Base-by-base conservation (phyloP, 345 rosid species). In the Pseudoturritis turrita region DNA sequence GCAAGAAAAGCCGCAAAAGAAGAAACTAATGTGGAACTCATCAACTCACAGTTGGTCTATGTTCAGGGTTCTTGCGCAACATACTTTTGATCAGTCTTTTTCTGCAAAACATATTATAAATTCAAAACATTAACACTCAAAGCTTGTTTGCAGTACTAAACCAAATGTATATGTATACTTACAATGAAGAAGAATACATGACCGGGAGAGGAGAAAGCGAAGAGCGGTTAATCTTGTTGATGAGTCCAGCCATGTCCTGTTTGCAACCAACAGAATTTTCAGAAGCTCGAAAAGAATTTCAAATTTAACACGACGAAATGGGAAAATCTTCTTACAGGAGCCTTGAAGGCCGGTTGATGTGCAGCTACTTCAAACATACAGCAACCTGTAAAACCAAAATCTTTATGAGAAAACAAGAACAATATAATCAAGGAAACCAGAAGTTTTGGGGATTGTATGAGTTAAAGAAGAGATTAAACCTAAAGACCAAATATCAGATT, bases 361-460 rank as follows among this genome's bases (percentile, higher is more conserved):
- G 97, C 96, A 76, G 96, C 96, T 75, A 91, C 89, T 81, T 95
- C 99, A 78, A 95, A 95, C 94, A 91, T 85, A 78, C 97, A 95
- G 49, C 99, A 95, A 71, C 99, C 99, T 95, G 81, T 29, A 79
- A 77, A 29, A 64, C 53, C 68, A 78, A 45, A 54, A 57, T 65
- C 39, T 61, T n/a, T 40, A 47, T 82, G 50, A 75, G 50, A 75
- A 75, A 68, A 29, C 31, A 68, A 60, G 31, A 60, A 68, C 40
- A 45, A 21, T 2, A 15, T 0, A 4, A 0, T 5, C 8, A 0
- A 43, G 12, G 23, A 33, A 26, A n/a, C 1, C 4, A 22, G 0
- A 74, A 49, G 29, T 39, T 50, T 10, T 51, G 4, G 10, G 44
- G 50, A 21, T 26, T 29, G 17, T 65, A 29, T 14, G 22, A 26